Conservation (phyloP, 2,329 filamentous ascomycete species). For the Aspergillus amoenus region DNA sequence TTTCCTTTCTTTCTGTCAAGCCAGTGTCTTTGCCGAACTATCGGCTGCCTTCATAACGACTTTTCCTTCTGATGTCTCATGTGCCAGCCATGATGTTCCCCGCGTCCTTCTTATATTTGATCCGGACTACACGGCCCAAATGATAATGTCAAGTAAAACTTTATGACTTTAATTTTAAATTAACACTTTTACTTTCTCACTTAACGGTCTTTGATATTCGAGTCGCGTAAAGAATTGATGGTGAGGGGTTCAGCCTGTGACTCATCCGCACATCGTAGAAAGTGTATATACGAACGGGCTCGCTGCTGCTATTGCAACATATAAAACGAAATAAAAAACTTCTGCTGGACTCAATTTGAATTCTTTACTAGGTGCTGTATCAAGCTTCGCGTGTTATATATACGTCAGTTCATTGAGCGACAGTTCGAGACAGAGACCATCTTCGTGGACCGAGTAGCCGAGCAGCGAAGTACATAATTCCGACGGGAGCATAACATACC, state of each 20-base stretch:
- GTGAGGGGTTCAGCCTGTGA: background rate
- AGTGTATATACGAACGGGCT: background rate
- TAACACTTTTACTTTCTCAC: background rate
- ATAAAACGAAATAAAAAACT: background rate
- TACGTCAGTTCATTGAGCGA: background rate
- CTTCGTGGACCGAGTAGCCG: background rate
- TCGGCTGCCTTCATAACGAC: slow-evolving; percentile 1
- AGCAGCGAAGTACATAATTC: background rate
- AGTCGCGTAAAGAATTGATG: background rate
- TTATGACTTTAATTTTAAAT: background rate
- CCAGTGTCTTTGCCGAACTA: slow-evolving; percentile 5
- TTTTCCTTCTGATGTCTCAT: slow-evolving; percentile 25
- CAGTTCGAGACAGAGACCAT: background rate
- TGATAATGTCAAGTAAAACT: slow-evolving; percentile 4
- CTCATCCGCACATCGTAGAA: background rate
- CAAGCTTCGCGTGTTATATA: background rate
- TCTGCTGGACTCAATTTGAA: background rate
- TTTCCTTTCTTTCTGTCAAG: slow-evolving; percentile 6
- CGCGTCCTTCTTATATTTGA: background rate
- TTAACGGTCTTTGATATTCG: background rate
- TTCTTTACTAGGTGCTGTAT: background rate
- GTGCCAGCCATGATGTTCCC: slow-evolving; percentile 24
- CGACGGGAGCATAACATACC: background rate
- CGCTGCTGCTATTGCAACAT: background rate
- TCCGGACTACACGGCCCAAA: background rate